Conservation (phyloP, 2,329 filamentous ascomycete species). For the Zasmidium citrigriseum region DNA sequence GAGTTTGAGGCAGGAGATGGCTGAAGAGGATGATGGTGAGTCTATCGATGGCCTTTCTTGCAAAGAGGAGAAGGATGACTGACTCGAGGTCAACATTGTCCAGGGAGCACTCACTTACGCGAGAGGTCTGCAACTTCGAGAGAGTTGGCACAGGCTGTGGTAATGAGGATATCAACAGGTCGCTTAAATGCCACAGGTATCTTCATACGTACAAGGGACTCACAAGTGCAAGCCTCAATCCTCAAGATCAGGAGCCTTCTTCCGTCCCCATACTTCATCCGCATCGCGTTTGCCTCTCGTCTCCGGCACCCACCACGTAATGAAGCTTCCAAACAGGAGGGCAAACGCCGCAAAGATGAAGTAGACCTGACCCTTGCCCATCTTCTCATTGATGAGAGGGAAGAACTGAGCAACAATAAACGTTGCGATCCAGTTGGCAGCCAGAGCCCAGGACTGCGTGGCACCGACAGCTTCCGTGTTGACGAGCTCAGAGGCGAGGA, state of each 20-base stretch:
- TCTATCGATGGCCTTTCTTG: no score
- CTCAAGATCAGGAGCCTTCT: conserved; percentile 31
- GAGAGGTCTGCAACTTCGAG: no score
- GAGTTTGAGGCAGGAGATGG: not conserved
- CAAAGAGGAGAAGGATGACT: no score
- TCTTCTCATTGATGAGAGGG: conserved; percentile 74
- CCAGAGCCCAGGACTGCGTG: conserved; percentile 84
- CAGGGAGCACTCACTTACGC: no score
- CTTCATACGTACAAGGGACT: not conserved
- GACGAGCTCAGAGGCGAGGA: conserved; percentile 87
- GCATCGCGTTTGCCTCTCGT: conserved; percentile 80
- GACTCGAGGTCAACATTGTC: no score
- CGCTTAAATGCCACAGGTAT: no score
- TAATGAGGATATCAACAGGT: no score
- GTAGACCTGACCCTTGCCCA: conserved; percentile 84
- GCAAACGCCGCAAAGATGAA: conserved; percentile 86
- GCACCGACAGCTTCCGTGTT: conserved; percentile 87
- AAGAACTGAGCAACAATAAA: conserved; percentile 96
- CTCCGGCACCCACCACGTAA: conserved; percentile 74
- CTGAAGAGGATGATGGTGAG: not conserved
- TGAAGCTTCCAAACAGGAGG: conserved; percentile 67
- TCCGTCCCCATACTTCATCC: conserved; percentile 88
- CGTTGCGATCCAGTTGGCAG: conserved; percentile 85
- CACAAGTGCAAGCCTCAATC: conserved; percentile 9
- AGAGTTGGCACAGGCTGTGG: no score